These are phyloP conservation scores for Parascedosporium putredinis DNA, from an alignment of 2,329 filamentous ascomycete genomes.

Conservation along the genomic window DNA sequence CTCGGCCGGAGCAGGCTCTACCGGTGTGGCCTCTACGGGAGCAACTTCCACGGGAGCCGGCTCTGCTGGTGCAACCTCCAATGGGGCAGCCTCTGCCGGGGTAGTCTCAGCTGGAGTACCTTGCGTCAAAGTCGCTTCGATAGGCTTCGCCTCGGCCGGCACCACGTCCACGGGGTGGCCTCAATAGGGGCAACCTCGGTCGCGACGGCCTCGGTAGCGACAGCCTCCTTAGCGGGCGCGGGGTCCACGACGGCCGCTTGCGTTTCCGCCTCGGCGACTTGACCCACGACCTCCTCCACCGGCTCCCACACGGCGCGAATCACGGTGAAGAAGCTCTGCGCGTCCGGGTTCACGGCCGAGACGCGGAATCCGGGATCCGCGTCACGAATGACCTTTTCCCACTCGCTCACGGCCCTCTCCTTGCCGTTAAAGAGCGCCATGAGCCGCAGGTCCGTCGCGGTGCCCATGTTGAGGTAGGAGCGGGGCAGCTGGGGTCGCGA, in stretches of 20 bases:
- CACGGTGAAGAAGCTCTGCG: conserved; percentile 24
- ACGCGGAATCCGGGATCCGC: conserved; percentile 37
- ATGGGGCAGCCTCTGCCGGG: background rate
- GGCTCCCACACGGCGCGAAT: conserved; percentile 27
- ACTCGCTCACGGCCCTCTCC: conserved; percentile 28
- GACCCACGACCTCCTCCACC: background rate
- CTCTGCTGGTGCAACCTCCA: background rate
- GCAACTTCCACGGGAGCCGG: background rate
- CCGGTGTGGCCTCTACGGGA: too few relatives aligned
- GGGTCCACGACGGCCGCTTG: background rate
- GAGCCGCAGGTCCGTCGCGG: conserved; percentile 43
- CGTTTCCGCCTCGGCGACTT: background rate
- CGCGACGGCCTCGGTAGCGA: background rate
- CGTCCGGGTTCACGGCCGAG: conserved; percentile 23
- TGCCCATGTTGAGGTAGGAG: conserved; percentile 36
- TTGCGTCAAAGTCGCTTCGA: too few relatives aligned
- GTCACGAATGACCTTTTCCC: conserved; percentile 30
- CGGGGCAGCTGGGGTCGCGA: conserved; percentile 17
- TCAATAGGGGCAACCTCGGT: background rate
- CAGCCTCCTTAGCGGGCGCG: background rate
- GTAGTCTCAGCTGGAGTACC: background rate
- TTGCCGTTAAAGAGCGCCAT: conserved; percentile 39
- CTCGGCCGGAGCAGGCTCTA: too few relatives aligned
- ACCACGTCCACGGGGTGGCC: background rate
- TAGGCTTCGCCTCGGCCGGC: background rate